Conservation (phyloP, 768 basidiomycete species). For the Lentinula lateritia region DNA sequence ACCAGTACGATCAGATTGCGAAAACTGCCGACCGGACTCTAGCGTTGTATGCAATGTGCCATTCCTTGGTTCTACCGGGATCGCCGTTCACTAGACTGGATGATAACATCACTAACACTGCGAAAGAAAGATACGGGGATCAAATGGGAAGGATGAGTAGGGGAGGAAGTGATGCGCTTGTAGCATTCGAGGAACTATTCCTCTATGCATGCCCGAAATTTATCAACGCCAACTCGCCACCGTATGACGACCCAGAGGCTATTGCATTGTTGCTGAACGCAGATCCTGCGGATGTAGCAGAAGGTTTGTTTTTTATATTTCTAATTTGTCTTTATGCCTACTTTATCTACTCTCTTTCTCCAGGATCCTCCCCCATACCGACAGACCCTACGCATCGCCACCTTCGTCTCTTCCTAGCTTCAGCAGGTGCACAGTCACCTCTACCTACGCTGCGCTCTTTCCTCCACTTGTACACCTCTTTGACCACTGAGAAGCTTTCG, state of each 20-base stretch:
- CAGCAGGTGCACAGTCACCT: conserved; percentile 68
- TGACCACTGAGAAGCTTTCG: conserved; percentile 88
- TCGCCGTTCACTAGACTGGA: conserved; percentile 84
- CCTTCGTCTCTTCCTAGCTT: conserved; percentile 76
- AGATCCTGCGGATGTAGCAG: conserved; percentile 28
- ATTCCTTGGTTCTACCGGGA: conserved; percentile 45
- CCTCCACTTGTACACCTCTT: conserved; percentile 91
- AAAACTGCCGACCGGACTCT: conserved; percentile 99
- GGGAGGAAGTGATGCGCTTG: conserved; percentile 70
- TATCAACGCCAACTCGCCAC: conserved; percentile 90
- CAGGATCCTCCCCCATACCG: conserved; percentile 18
- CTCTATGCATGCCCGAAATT: conserved; percentile 94
- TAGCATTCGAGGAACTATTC: conserved; percentile 90
- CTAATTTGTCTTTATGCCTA: not conserved
- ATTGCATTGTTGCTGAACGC: conserved; percentile 46
- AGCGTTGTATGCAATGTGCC: conserved; percentile 89
- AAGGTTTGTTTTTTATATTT: conserved; percentile 5
- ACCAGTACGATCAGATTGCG: conserved; percentile 98
- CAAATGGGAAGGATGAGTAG: conserved; percentile 82
- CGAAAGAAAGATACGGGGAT: conserved; percentile 92
- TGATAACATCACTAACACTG: conserved; percentile 89
- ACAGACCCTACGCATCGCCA: conserved; percentile 82
- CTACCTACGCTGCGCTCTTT: conserved; percentile 87
- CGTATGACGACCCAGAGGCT: conserved; percentile 74
- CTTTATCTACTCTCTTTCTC: not conserved